phyloP scores from a whole-genome alignment of 805 yeast species.

The Scheffersomyces amazonensis region DNA sequence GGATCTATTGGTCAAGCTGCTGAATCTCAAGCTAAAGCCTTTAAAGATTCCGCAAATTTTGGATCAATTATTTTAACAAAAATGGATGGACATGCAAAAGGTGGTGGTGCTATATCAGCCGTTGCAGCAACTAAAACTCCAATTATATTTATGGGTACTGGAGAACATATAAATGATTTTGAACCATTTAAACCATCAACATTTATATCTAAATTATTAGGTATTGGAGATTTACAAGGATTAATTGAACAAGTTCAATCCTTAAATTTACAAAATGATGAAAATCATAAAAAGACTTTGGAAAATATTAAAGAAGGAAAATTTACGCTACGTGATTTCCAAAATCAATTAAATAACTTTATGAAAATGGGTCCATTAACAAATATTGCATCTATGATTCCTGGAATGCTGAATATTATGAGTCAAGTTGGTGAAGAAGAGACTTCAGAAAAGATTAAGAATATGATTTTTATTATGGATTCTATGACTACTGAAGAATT shows the following conservation, averaged over 20 bases:
- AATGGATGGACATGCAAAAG: conserved; percentile 98
- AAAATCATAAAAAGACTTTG: conserved; percentile 83
- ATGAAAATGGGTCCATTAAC: conserved; percentile 96
- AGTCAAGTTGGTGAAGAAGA: conserved; percentile 90
- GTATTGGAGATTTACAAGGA: conserved; percentile 94
- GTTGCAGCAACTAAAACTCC: conserved; percentile 97
- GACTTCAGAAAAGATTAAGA: conserved; percentile 75
- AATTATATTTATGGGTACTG: conserved; percentile 94
- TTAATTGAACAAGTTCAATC: conserved; percentile 91
- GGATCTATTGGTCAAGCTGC: conserved; percentile 99
- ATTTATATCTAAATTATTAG: conserved; percentile 86
- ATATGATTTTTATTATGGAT: conserved; percentile 89
- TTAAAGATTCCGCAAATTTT: conserved; percentile 87
- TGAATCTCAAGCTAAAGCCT: conserved; percentile 89
- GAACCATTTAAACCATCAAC: conserved; percentile 88
- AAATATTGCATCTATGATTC: conserved; percentile 93
- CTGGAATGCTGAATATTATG: conserved; percentile 83
- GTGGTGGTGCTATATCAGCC: conserved; percentile 99
- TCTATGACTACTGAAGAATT: conserved; percentile 93
- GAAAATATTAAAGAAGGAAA: conserved; percentile 94
- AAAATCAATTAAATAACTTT: conserved; percentile 91
- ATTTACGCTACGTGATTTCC: conserved; percentile 86
- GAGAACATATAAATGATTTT: conserved; percentile 92
- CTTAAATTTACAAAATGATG: conserved; percentile 59
- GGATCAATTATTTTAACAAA: conserved; percentile 94